Conservation (phyloP, 148 eudicot species). For the Dianthus caryophyllus region DNA sequence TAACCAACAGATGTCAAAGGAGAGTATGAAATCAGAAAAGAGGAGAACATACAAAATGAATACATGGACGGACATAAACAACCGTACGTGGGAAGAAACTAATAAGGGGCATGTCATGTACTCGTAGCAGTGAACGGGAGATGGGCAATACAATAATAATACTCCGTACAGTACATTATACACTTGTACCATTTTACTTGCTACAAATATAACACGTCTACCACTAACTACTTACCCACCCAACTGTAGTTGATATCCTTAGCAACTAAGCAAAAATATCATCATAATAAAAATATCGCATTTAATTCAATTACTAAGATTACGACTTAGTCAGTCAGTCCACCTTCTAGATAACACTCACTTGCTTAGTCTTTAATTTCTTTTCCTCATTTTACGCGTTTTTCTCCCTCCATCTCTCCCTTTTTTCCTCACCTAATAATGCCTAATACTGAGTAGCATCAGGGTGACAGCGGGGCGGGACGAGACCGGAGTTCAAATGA, state of each 20-base stretch:
- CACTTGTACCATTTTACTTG: background rate
- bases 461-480: too few species aligned
- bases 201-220: conserved; percentile 7
- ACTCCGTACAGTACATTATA: too few species aligned
- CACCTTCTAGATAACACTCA: conserved; percentile 16
- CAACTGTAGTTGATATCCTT: conserved; percentile 32
- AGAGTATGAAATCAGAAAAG: too few species aligned
- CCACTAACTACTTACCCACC: background rate
- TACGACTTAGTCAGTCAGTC: conserved; percentile 23
- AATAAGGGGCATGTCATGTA: too few species aligned
- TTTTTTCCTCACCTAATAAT: conserved; percentile 19
- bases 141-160: too few species aligned
- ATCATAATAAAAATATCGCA: background rate
- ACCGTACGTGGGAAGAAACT: too few species aligned
- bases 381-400: conserved; percentile 13
- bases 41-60: too few species aligned
- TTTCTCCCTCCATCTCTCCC: conserved; percentile 13
- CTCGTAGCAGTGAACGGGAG: too few species aligned
- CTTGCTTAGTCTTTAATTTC: background rate
- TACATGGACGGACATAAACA: too few species aligned
- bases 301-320: background rate
- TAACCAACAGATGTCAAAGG: too few species aligned
- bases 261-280: conserved; percentile 28
- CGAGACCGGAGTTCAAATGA: too few species aligned
- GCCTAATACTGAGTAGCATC: too few species aligned